Evolutionary conservation across 2,329 filamentous ascomycete species (phyloP).

Genomic region (Botrytis paeoniae): DNA sequence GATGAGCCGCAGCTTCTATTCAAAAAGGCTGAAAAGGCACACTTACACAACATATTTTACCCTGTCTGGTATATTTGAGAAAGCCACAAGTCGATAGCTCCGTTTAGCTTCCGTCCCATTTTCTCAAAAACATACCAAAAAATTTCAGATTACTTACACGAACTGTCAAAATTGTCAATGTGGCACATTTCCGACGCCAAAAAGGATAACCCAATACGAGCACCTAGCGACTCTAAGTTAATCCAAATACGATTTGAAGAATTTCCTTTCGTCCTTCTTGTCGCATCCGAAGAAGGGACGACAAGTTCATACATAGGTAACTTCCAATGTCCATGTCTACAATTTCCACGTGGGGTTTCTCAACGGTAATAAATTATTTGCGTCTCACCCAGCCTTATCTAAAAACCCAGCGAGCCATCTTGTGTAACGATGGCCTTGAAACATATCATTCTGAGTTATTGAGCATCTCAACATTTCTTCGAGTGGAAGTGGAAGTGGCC

Average conservation of each 20-base stretch:
- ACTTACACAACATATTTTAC: not conserved
- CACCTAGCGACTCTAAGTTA: not conserved
- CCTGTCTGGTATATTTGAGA: not conserved
- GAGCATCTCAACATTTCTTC: constrained; percentile 9
- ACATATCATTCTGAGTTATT: not conserved
- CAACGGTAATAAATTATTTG: not conserved
- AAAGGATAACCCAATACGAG: not conserved
- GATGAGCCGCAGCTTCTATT: constrained; percentile 9
- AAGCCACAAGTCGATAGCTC: constrained; percentile 1
- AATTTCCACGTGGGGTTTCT: constrained; percentile 12
- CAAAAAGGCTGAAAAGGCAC: constrained; percentile 1
- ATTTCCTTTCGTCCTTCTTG: not conserved
- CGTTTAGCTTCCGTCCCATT: constrained; percentile 3
- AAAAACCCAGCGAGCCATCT: not conserved
- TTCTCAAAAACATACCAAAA: not conserved
- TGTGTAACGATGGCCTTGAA: not conserved
- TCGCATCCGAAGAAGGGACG: not conserved
- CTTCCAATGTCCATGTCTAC: not conserved
- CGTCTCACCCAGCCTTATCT: constrained; percentile 1
- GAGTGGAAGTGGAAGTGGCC: not conserved
- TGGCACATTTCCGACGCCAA: not conserved
- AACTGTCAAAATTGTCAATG: not conserved
- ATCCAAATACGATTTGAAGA: not conserved
- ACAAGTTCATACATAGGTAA: not conserved
- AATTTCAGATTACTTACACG: not conserved